phyloP scores from a whole-genome alignment of 2,329 filamentous ascomycete species.

The Emergomyces orientalis region DNA sequence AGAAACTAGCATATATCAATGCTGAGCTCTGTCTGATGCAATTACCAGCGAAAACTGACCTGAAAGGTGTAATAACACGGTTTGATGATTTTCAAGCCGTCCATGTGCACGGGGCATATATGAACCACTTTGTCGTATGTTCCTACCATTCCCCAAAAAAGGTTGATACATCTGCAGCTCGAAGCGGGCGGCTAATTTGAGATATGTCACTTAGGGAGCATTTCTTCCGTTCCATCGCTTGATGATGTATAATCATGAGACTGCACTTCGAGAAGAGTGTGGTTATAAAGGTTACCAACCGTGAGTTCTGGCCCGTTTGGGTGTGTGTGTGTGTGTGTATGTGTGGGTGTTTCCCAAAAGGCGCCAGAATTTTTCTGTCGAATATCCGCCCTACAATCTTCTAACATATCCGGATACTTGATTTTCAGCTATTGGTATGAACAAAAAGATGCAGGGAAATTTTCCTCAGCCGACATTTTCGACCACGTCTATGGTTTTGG shows the following conservation, averaged over 20 bases:
- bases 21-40: slow-evolving; percentile 10
- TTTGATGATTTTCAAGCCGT: slow-evolving; percentile 9
- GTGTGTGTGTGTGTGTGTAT: background rate
- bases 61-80: background rate
- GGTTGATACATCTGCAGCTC: background rate
- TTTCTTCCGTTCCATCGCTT: slow-evolving; percentile 11
- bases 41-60: background rate
- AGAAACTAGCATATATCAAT: slow-evolving; percentile 8
- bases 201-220: slow-evolving; percentile 3
- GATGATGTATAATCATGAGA: slow-evolving; percentile 6
- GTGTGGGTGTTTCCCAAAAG: too few relatives aligned
- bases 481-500: slow-evolving; percentile 7
- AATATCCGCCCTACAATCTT: background rate
- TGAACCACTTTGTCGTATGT: slow-evolving; percentile 7
- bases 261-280: slow-evolving; percentile 8
- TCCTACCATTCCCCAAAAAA: background rate
- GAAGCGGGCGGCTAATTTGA: background rate
- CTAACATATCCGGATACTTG: background rate
- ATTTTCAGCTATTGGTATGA: slow-evolving; percentile 9
- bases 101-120: slow-evolving; percentile 3
- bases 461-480: background rate
- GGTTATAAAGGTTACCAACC: slow-evolving; percentile 8
- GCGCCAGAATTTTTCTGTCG: background rate
- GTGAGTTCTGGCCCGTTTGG: background rate
- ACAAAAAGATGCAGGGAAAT: slow-evolving; percentile 8